Base-by-base conservation (phyloP, 768 basidiomycete genomes). In the Russula lepida region DNA sequence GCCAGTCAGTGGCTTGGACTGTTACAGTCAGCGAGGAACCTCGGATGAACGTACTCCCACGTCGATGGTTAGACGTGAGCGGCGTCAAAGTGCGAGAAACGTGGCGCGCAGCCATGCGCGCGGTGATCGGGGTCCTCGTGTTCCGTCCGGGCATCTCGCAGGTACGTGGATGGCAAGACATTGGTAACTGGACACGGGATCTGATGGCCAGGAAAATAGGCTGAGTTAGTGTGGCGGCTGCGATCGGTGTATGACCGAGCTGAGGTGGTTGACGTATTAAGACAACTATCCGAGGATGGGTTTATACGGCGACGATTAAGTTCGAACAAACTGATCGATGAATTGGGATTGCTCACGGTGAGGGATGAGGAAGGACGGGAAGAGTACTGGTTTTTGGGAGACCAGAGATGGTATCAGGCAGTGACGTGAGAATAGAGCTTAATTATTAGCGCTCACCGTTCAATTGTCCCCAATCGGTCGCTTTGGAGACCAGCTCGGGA, bases 61-160 rank as follows among this genome's bases (percentile, higher is more conserved):
- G 89, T 35, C 82, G 89, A 19, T 92, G 89, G 90, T 72, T 89
- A 43, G 86, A 89, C 69, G 80, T 89, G 57, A 74, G 75, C n/a
- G 90, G 90, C 3, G 66, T 67, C 17, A 83, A 76, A 66, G 73
- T 90, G 37, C 69, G 73, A 11, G 83, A 84, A 59, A 78, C 80
- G 39, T 92, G 90, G 90, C 78, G 82, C 57, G 81, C 86, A n/a
- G 89, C 84, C 8, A 68, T 86, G 48, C 78, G 81, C 65, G 85
- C 88, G 7, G 82, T 90, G 47, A 78, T 85, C 56, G 82, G 87
- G 8, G 71, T 83, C 27, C 69, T 92, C 41, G 71, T 87, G 43
- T 83, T 87, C 62, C 79, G 84, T 63, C 89, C 90, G 25, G 89
- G 89, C 3, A 81, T 90, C 55, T 77, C 83, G 33, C 83, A 89